Conservation (phyloP, 1,139 yeast species). For the Geotrichum bryndzae region DNA sequence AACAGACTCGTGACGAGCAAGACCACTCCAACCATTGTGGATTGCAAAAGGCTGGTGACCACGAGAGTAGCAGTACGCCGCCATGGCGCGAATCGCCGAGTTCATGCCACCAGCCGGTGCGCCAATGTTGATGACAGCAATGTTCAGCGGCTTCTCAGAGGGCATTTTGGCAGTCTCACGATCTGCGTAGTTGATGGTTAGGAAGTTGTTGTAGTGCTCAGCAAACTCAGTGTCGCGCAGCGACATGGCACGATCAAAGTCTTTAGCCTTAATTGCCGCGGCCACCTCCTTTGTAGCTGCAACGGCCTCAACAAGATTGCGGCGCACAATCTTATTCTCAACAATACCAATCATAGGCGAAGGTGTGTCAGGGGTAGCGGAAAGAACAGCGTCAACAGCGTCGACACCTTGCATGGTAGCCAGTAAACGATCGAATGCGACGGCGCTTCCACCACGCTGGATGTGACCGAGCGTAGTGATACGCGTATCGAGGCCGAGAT, state of each 20-base stretch:
- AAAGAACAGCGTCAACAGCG: conserved; percentile 89
- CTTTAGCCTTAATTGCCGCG: conserved; percentile 67
- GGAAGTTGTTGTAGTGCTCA: conserved; percentile 67
- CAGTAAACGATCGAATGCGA: conserved; percentile 81
- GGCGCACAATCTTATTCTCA: conserved; percentile 80
- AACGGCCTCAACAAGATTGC: conserved; percentile 85
- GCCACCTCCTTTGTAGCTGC: conserved; percentile 81
- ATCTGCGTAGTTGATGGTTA: conserved; percentile 64
- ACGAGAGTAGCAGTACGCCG: conserved; percentile 82
- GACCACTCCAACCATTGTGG: conserved; percentile 85
- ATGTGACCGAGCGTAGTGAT: conserved; percentile 95
- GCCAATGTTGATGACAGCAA: conserved; percentile 87
- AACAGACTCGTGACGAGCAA: conserved; percentile 73
- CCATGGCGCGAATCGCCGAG: conserved; percentile 87
- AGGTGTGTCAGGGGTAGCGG: conserved; percentile 82
- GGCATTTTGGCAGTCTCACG: conserved; percentile 46
- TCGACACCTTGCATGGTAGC: conserved; percentile 97
- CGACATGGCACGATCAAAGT: conserved; percentile 79
- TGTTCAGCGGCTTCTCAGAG: conserved; percentile 45
- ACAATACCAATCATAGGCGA: conserved; percentile 90
- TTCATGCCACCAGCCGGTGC: conserved; percentile 98
- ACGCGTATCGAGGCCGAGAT: conserved; percentile 85
- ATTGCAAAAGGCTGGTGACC: conserved; percentile 88
- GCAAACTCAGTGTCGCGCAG: conserved; percentile 82
- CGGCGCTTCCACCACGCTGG: conserved; percentile 98